Evolutionary conservation across 2,329 filamentous ascomycete genomes (phyloP).

Genomic region (Stemphylium lycopersici): DNA sequence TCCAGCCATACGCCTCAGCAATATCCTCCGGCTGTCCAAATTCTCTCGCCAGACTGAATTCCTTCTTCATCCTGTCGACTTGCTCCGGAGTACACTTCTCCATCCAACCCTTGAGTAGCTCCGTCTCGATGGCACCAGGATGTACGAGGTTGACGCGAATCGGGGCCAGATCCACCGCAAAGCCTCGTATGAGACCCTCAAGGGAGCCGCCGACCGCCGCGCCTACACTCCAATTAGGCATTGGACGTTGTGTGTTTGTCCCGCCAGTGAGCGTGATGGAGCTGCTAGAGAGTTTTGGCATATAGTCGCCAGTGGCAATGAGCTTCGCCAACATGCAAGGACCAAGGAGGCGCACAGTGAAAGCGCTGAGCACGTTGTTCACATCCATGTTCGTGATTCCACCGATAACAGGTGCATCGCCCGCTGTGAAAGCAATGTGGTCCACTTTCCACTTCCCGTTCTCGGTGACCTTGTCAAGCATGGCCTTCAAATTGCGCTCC

Average conservation of each 20-base stretch:
- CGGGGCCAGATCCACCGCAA: slow-evolving; percentile 53
- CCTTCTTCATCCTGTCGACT: slow-evolving; percentile 20
- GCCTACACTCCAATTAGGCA: slow-evolving; percentile 40
- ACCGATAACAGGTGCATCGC: slow-evolving; percentile 23
- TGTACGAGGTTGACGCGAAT: slow-evolving; percentile 52
- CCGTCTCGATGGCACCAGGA: slow-evolving; percentile 52
- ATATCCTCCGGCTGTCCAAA: slow-evolving; percentile 45
- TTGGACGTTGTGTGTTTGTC: slow-evolving; percentile 43
- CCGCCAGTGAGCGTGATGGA: slow-evolving; percentile 53
- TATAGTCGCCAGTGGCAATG: slow-evolving; percentile 41
- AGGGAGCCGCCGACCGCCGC: slow-evolving; percentile 31
- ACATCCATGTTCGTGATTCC: slow-evolving; percentile 38
- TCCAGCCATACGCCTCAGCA: slow-evolving; percentile 53
- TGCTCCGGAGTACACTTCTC: slow-evolving; percentile 20
- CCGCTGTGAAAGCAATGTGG: slow-evolving; percentile 42
- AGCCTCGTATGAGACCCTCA: slow-evolving; percentile 45
- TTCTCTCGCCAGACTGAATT: slow-evolving; percentile 27
- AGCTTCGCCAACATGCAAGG: slow-evolving; percentile 51
- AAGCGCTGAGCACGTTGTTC: slow-evolving; percentile 22
- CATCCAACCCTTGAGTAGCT: slow-evolving; percentile 43
- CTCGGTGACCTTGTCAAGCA: slow-evolving; percentile 38
- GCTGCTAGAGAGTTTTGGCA: slow-evolving; percentile 33
- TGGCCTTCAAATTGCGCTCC: slow-evolving; percentile 32
- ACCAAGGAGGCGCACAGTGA: slow-evolving; percentile 46
- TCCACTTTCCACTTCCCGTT: slow-evolving; percentile 38